Evolutionary conservation across 139 green algal species (phyloP).

Genomic region (Chlorokybus atmophyticus): DNA sequence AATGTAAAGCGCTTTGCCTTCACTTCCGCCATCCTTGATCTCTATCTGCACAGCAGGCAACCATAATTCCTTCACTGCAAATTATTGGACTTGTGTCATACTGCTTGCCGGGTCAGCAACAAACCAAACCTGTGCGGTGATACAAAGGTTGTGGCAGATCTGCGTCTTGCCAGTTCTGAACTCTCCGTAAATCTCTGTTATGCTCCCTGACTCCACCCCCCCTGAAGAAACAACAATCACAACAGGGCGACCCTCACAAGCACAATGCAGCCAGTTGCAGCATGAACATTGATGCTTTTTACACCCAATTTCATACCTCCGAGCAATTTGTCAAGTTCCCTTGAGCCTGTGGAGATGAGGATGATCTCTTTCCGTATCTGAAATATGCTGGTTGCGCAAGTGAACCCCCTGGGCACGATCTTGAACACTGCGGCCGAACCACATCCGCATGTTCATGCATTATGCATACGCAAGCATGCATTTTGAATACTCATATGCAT

Average conservation of each 20-base stretch:
- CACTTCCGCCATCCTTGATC: conserved; percentile 76
- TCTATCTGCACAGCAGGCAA: too few relatives aligned
- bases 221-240: conserved; percentile 33
- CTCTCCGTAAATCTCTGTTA: conserved; percentile 98
- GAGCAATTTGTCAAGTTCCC: conserved; percentile 79
- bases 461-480: neutral
- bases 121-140: conserved; percentile 80
- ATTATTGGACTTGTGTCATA: neutral
- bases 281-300: neutral
- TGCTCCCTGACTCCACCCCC: conserved; percentile 90
- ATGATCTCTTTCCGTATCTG: conserved; percentile 70
- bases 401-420: conserved; percentile 85
- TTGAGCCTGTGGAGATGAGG: conserved; percentile 74
- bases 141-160: conserved; percentile 92
- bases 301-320: conserved; percentile 19
- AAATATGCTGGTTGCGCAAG: conserved; percentile 64
- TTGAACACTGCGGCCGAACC: conserved; percentile 57
- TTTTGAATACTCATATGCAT: too few relatives aligned
- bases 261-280: neutral
- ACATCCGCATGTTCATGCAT: neutral
- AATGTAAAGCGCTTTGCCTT: conserved; percentile 97
- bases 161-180: conserved; percentile 93
- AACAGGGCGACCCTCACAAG: neutral
- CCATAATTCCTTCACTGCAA: too few relatives aligned
- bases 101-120: too few relatives aligned